phyloP scores from a whole-genome alignment of 179 eudicot genomes.

The Actinidia arguta region DNA sequence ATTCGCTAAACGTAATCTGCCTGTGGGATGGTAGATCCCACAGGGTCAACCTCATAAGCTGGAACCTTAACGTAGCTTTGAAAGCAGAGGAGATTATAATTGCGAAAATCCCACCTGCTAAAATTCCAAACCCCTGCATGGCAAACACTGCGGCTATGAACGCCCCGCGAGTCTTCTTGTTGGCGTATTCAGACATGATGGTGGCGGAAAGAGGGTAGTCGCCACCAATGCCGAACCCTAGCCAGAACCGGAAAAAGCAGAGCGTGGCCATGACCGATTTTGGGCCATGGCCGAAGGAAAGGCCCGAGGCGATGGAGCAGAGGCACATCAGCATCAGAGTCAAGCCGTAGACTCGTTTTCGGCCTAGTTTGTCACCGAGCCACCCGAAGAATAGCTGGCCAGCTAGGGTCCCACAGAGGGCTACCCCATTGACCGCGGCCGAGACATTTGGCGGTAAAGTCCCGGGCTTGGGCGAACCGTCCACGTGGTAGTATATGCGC shows the following conservation, averaged over 20 bases:
- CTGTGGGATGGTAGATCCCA: slow-evolving; percentile 44
- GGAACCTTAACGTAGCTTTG: slow-evolving; percentile 44
- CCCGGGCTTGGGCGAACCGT: slow-evolving; percentile 57
- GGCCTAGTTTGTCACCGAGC: slow-evolving; percentile 69
- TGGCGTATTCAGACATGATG: slow-evolving; percentile 70
- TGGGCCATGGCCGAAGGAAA: slow-evolving; percentile 52
- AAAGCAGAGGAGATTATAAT: slow-evolving; percentile 44
- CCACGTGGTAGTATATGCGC: slow-evolving; percentile 56
- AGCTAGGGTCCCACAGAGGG: slow-evolving; percentile 59
- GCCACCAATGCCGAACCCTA: slow-evolving; percentile 66
- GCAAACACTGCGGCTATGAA: slow-evolving; percentile 73
- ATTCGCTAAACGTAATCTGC: slow-evolving; percentile 68
- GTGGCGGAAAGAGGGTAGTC: slow-evolving; percentile 74
- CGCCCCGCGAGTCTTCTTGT: slow-evolving; percentile 67
- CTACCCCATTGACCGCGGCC: slow-evolving; percentile 61
- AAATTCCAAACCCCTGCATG: slow-evolving; percentile 72
- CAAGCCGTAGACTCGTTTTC: slow-evolving; percentile 62
- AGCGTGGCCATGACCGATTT: slow-evolving; percentile 59
- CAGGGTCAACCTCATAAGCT: slow-evolving; percentile 37
- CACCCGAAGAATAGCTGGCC: slow-evolving; percentile 74
- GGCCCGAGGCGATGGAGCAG: slow-evolving; percentile 60
- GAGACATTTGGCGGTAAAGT: slow-evolving; percentile 53
- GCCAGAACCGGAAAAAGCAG: slow-evolving; percentile 67
- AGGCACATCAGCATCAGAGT: slow-evolving; percentile 60
- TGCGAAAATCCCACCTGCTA: slow-evolving; percentile 57